Evolutionary conservation across 2,329 filamentous ascomycete genomes (phyloP).

Genomic region (Pseudopithomyces maydicus): DNA sequence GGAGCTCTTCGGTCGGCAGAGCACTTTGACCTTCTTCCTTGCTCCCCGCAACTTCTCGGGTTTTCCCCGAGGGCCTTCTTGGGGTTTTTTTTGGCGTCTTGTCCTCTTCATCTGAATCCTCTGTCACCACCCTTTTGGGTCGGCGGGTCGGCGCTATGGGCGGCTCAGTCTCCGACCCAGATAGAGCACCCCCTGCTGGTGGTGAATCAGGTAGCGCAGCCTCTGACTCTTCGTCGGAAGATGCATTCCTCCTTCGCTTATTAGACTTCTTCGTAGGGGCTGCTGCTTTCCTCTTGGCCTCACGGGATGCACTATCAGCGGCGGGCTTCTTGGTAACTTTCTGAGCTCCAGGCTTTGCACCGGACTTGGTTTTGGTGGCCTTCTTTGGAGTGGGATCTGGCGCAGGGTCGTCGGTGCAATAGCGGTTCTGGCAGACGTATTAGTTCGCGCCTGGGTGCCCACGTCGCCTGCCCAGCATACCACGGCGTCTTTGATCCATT

Average conservation of each 20-base stretch:
- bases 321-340: constrained; percentile 26
- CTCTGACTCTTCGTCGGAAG: constrained; percentile 38
- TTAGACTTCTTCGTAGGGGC: constrained; percentile 33
- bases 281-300: constrained; percentile 39
- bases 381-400: constrained; percentile 26
- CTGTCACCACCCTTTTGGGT: constrained; percentile 30
- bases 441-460: not conserved
- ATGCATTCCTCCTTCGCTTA: constrained; percentile 37
- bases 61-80: not conserved
- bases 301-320: constrained; percentile 16
- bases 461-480: constrained; percentile 19
- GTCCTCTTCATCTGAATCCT: constrained; percentile 37
- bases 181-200: constrained; percentile 17
- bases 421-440: constrained; percentile 27
- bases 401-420: constrained; percentile 31
- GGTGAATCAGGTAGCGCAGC: constrained; percentile 22
- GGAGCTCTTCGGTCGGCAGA: constrained; percentile 14
- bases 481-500: constrained; percentile 33
- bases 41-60: constrained; percentile 24
- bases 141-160: constrained; percentile 29
- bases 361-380: constrained; percentile 22
- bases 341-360: constrained; percentile 22
- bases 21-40: constrained; percentile 17
- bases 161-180: constrained; percentile 33
- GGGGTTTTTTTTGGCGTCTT: constrained; percentile 13